Conservation (phyloP, 495 filamentous ascomycete genomes). For the Parachaetomium inaequale region DNA sequence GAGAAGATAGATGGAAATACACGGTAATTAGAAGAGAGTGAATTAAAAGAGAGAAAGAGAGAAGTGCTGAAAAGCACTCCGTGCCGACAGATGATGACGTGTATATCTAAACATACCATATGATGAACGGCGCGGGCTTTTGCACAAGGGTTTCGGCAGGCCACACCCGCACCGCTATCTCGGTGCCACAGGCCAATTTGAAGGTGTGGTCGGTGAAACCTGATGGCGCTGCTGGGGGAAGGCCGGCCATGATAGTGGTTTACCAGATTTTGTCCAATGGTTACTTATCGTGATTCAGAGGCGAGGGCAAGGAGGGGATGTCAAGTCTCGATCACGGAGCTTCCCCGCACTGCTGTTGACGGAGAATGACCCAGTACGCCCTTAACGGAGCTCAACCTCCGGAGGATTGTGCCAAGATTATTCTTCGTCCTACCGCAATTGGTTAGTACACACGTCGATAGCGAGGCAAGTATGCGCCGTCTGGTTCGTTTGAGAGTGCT, state of each 20-base stretch:
- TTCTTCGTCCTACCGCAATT: neutral
- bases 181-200: conserved; percentile 15
- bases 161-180: conserved; percentile 25
- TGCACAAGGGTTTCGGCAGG: conserved; percentile 20
- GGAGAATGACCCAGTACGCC: neutral
- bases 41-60: neutral
- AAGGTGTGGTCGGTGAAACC: conserved; percentile 30
- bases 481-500: too few species aligned
- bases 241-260: neutral
- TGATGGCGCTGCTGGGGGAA: conserved; percentile 9
- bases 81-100: neutral
- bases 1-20: too few species aligned
- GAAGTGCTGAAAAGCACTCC: neutral
- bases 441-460: too few species aligned
- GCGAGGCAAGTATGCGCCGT: too few species aligned
- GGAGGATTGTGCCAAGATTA: neutral
- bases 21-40: neutral
- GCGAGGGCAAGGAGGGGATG: neutral
- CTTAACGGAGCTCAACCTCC: neutral
- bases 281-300: neutral
- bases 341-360: neutral
- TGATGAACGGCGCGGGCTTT: conserved; percentile 23
- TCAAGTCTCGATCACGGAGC: neutral
- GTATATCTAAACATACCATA: conserved; percentile 10
- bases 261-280: neutral